A percentile compares a stretch with the other conserved stretches of the same genome.
Conservation (phyloP, 495 filamentous ascomycete genomes). For the Penicillium herquei region DNA sequence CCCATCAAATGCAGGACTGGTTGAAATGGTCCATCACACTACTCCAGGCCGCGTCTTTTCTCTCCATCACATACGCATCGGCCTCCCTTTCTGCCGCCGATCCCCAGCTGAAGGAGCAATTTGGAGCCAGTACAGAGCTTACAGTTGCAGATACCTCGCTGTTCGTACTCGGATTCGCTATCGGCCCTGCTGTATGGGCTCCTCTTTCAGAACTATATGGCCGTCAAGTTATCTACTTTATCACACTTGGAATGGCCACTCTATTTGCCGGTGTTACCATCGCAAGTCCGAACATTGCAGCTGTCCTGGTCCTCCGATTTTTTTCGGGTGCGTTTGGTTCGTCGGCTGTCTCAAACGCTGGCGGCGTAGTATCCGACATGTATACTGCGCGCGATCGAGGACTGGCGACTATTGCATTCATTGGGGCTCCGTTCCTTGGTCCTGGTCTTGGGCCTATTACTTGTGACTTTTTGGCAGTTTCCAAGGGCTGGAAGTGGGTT, state of each 20-base stretch:
- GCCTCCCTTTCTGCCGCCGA: slow-evolving; percentile 64
- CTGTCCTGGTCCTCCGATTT: slow-evolving; percentile 35
- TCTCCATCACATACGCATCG: slow-evolving; percentile 64
- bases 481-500: slow-evolving; percentile 56
- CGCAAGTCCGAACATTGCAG: slow-evolving; percentile 6
- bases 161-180: slow-evolving; percentile 45
- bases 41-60: slow-evolving; percentile 55
- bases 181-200: slow-evolving; percentile 51
- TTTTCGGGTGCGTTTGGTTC: slow-evolving; percentile 62
- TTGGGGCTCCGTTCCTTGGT: slow-evolving; percentile 57
- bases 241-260: slow-evolving; percentile 27
- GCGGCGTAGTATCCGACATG: slow-evolving; percentile 62
- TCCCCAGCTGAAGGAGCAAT: slow-evolving; percentile 48
- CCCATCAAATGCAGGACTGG: slow-evolving; percentile 48
- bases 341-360: slow-evolving; percentile 57
- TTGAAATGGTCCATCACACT: slow-evolving; percentile 62
- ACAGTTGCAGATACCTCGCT: slow-evolving; percentile 40
- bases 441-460: slow-evolving; percentile 51
- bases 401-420: slow-evolving; percentile 53
- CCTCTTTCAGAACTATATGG: slow-evolving; percentile 74
- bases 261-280: slow-evolving; percentile 48
- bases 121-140: slow-evolving; percentile 39
- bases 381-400: slow-evolving; percentile 55
- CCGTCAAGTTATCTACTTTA: slow-evolving; percentile 41
- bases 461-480: slow-evolving; percentile 49